These are phyloP conservation scores for slime mould (Dictyostelium discoideum) DNA, from an alignment of 78 protist species.

Conservation along the genomic window dicty_2.7 NC_007088.5:2926501-2927000, in stretches of 20 bases:
- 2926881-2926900: slow-evolving; percentile 49
- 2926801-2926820: slow-evolving; percentile 85
- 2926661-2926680: background rate
- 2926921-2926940: slow-evolving; percentile 81
- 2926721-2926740: background rate
- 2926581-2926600: background rate
- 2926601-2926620: background rate
- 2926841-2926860: slow-evolving; percentile 51
- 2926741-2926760: slow-evolving; percentile 6
- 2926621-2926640: background rate
- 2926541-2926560: too few species aligned
- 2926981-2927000: background rate
- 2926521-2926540: background rate
- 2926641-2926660: background rate
- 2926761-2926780: slow-evolving; percentile 42
- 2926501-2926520: background rate
- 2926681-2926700: background rate
- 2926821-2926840: slow-evolving; percentile 76
- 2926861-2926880: slow-evolving; percentile 84
- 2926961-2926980: slow-evolving; percentile 85
- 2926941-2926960: slow-evolving; percentile 88
- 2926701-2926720: background rate
- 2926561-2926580: background rate
- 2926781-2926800: slow-evolving; percentile 74
- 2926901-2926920: slow-evolving; percentile 58